phyloP scores from a whole-genome alignment of 768 basidiomycete genomes.

The Tulasnella sp. region DNA sequence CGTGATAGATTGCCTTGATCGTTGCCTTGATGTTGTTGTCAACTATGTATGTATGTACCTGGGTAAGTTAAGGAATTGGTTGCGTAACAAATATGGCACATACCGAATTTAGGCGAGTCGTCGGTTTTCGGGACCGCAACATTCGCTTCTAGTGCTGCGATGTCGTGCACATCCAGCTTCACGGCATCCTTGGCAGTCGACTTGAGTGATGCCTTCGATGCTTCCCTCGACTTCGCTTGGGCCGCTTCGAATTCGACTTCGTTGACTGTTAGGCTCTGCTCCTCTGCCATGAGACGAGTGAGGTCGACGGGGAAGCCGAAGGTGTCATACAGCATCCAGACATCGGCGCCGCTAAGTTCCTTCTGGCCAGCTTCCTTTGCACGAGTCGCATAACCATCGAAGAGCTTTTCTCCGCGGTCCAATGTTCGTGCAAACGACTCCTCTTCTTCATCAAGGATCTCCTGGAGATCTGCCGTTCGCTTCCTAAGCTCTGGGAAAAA shows the following conservation, averaged over 20 bases:
- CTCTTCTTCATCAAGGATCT: slow-evolving; percentile 95
- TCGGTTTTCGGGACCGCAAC: slow-evolving; percentile 77
- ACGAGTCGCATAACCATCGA: slow-evolving; percentile 71
- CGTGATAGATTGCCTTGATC: slow-evolving; percentile 77
- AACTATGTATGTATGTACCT: background rate
- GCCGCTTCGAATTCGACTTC: slow-evolving; percentile 84
- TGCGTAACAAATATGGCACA: slow-evolving; percentile 25
- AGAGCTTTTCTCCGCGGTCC: slow-evolving; percentile 91
- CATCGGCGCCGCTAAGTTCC: slow-evolving; percentile 78
- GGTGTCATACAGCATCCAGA: slow-evolving; percentile 96
- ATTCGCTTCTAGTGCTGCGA: slow-evolving; percentile 76
- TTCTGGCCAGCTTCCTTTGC: slow-evolving; percentile 52
- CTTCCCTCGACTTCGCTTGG: slow-evolving; percentile 78
- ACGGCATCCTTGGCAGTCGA: slow-evolving; percentile 56
- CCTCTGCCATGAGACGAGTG: slow-evolving; percentile 95
- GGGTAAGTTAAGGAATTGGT: background rate
- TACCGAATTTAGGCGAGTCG: slow-evolving; percentile 85
- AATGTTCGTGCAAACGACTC: slow-evolving; percentile 95
- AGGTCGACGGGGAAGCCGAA: slow-evolving; percentile 97
- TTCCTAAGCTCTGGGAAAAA: slow-evolving; percentile 91
- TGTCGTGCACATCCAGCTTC: slow-evolving; percentile 91
- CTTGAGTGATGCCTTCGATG: slow-evolving; percentile 76
- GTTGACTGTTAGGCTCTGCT: slow-evolving; percentile 73
- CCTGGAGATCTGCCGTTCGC: slow-evolving; percentile 72
- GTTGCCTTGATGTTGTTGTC: slow-evolving; percentile 49